Evolutionary conservation across 805 yeast genomes (phyloP).

Genomic region (Ogataea saltuana): DNA sequence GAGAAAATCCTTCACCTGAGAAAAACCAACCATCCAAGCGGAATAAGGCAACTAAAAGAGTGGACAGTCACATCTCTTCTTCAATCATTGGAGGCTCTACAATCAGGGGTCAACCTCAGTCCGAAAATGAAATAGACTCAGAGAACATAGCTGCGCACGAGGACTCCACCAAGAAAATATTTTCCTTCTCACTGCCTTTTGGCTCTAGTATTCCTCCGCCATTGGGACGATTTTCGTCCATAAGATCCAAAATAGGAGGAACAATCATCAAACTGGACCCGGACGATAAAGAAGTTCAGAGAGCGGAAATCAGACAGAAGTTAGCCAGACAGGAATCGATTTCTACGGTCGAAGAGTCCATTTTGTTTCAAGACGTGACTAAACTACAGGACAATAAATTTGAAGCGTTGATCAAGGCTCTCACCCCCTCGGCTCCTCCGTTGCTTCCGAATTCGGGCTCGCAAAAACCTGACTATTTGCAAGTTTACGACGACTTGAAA

Average conservation of each 20-base stretch:
- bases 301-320: conserved; percentile 41
- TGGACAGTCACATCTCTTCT: conserved; percentile 36
- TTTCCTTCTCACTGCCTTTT: conserved; percentile 61
- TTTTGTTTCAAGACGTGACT: conserved; percentile 51
- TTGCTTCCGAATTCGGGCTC: conserved; percentile 21
- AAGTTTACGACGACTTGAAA: conserved; percentile 58
- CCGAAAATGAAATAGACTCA: conserved; percentile 7
- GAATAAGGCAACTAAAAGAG: conserved; percentile 1
- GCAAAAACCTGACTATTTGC: conserved; percentile 38
- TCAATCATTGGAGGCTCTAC: conserved; percentile 55
- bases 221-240: conserved; percentile 16
- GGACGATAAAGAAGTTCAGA: conserved; percentile 29
- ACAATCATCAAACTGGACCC: conserved; percentile 11
- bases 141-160: conserved; percentile 26
- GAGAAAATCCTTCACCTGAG: no score
- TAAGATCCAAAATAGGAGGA: conserved; percentile 13
- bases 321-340: conserved; percentile 57
- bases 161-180: conserved; percentile 37
- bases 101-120: no score
- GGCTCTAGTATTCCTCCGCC: conserved; percentile 40
- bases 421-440: conserved; percentile 37
- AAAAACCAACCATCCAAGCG: not conserved
- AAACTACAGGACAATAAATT: conserved; percentile 67
- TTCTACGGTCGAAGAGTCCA: conserved; percentile 63
- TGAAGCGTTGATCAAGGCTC: conserved; percentile 65